Evolutionary conservation across 148 eudicot species (phyloP).

Genomic region (Cornus florida): DNA sequence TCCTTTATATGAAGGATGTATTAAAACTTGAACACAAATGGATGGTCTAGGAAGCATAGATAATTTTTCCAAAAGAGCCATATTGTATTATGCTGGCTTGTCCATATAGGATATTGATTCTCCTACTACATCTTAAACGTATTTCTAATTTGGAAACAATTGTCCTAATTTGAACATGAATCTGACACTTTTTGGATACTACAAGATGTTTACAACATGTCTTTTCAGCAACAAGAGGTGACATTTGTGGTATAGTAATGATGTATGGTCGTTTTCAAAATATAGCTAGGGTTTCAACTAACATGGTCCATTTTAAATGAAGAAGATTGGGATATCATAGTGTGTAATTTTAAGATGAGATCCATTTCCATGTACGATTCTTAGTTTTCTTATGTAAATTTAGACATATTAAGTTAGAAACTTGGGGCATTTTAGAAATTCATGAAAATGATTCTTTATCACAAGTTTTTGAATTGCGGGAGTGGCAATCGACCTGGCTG

Average conservation of each 20-base stretch:
- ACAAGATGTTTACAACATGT: neutral
- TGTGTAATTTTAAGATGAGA: neutral
- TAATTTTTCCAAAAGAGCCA: no score
- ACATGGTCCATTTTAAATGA: neutral
- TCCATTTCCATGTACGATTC: neutral
- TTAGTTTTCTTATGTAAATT: neutral
- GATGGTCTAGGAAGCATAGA: neutral
- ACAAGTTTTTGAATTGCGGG: no score
- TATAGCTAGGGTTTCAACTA: neutral
- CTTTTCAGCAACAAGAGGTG: neutral
- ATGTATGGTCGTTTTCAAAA: neutral
- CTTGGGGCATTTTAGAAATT: neutral
- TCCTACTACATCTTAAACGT: neutral
- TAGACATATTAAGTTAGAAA: neutral
- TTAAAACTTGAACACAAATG: neutral
- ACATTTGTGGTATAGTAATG: neutral
- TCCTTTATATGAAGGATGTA: neutral
- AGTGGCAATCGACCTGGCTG: no score
- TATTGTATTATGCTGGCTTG: no score
- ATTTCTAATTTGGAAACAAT: neutral
- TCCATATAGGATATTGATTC: neutral
- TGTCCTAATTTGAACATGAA: neutral
- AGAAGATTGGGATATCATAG: neutral
- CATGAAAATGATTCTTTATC: neutral
- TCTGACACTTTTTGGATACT: neutral